Evolutionary conservation across 2,329 filamentous ascomycete species (phyloP), one percentile per base, ranked within the genome.

Genomic region (Colletotrichum horii): DNA sequence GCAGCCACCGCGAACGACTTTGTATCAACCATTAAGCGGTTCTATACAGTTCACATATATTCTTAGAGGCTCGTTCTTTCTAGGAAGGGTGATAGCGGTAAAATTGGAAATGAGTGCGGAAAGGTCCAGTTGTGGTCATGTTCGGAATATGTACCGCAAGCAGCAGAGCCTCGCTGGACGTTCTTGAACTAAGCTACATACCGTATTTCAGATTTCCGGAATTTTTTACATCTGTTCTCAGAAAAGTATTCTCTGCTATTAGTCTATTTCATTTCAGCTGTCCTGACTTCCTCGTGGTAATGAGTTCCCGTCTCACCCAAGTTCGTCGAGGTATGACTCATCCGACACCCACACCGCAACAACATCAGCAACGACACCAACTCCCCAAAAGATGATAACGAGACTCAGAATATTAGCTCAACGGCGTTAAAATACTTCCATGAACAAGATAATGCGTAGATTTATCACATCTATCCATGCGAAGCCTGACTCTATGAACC

Each of bases 21-120:
- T n/a, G 19, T 1, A 43, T 8, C 16, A 43, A 43, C 16, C 1
- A 0, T 43, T 1, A 0, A 52, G 43, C 3, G n/a, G 3, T 0
- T 2, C 43, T 52, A 2, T 12, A 24, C 11, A 52, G 6, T 52
- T 8, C 0, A 14, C 3, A 0, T 48, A 0, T 48, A 19, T 4
- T 22, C 1, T 2, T 11, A 52, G n/a, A 11, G 43, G 11, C 22
- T 52, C 3, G 0, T 22, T 52, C 1, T 22, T n/a, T 6, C n/a
- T 4, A 2, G 14, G 43, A 4, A 52, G n/a, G 22, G 1, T 24
- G 12, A 22, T 1, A 11, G 11, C 5, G 34, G 34, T 36, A 8
- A 1, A 15, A 6, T 3, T 16, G 14, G 14, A 16, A 36, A 16
- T 48, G 2, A 48, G n/a, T 2, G 43, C 6, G 43, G 4, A 2